These are phyloP conservation scores for Ascochyta lentis DNA, from an alignment of 2,329 filamentous ascomycete species.

Conservation along the genomic window DNA sequence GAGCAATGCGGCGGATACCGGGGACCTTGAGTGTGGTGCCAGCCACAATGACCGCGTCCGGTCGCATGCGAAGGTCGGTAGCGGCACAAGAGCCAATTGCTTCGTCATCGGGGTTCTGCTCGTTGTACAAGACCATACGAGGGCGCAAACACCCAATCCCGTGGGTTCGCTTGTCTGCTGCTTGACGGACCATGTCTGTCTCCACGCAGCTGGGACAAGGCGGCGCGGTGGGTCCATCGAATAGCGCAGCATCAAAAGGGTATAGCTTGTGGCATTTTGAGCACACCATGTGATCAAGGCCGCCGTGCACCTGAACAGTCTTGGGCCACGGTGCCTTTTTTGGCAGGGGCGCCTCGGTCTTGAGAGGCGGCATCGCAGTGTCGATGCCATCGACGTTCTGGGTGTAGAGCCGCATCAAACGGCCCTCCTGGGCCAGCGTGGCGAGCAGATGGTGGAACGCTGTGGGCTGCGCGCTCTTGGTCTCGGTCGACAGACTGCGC, in stretches of 20 bases:
- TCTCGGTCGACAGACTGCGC: conserved; percentile 80
- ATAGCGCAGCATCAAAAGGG: conserved; percentile 78
- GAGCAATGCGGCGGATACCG: conserved; percentile 85
- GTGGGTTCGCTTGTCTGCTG: conserved; percentile 87
- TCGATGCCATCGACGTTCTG: conserved; percentile 98
- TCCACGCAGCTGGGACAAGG: conserved; percentile 77
- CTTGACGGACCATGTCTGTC: conserved; percentile 77
- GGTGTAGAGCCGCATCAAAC: conserved; percentile 87
- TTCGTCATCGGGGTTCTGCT: conserved; percentile 94
- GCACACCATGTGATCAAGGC: conserved; percentile 94
- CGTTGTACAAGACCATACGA: conserved; percentile 96
- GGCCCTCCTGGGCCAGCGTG: conserved; percentile 84
- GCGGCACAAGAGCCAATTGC: conserved; percentile 91
- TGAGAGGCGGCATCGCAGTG: conserved; percentile 78
- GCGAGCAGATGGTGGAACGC: conserved; percentile 93
- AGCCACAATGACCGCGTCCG: conserved; percentile 92
- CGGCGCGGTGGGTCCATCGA: conserved; percentile 83
- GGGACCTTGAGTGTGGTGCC: conserved; percentile 96
- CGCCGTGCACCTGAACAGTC: conserved; percentile 92
- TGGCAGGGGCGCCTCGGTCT: conserved; percentile 80
- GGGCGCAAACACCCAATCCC: conserved; percentile 89
- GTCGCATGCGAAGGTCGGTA: conserved; percentile 82
- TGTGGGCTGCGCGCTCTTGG: conserved; percentile 79
- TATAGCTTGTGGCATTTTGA: conserved; percentile 84
- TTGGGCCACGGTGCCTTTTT: conserved; percentile 90